phyloP scores from a whole-genome alignment of 2,329 filamentous ascomycete genomes.

The Apiospora saccharicola region DNA sequence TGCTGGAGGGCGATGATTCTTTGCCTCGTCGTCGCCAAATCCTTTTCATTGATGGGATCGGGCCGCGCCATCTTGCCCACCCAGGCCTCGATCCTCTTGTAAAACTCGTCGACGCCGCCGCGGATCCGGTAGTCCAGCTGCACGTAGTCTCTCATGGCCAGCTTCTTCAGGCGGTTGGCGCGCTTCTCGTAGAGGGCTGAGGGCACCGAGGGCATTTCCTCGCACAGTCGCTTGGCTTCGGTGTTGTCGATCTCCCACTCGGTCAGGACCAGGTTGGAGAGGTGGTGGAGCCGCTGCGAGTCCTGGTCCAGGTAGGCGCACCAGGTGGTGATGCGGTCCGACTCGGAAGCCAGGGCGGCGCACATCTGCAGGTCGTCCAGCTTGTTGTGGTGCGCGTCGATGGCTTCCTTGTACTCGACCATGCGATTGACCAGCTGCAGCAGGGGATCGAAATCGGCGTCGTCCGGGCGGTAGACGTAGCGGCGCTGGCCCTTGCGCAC shows the following conservation, averaged over 20 bases:
- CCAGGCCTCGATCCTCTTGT: background rate
- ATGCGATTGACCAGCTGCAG: background rate
- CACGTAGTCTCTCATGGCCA: conserved; percentile 35
- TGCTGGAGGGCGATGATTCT: background rate
- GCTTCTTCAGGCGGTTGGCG: conserved; percentile 27
- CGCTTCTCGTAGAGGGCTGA: conserved; percentile 32
- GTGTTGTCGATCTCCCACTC: background rate
- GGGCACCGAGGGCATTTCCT: conserved; percentile 31
- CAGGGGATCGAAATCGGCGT: background rate
- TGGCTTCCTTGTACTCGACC: background rate
- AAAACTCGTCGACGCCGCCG: conserved; percentile 32
- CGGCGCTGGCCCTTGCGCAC: conserved; percentile 1
- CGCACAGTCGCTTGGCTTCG: conserved; percentile 1
- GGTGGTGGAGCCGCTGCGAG: background rate
- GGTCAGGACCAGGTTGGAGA: background rate
- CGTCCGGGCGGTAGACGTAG: background rate
- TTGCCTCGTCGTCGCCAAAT: background rate
- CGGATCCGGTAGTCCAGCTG: conserved; percentile 34
- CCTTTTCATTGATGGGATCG: background rate
- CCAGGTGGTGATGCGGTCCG: background rate
- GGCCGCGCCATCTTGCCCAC: background rate
- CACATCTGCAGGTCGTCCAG: background rate
- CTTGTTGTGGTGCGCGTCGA: background rate
- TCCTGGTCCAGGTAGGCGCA: background rate
- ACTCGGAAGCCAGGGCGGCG: background rate